Base-by-base conservation (phyloP, 805 yeast species). In the Suhomyces emberorum region DNA sequence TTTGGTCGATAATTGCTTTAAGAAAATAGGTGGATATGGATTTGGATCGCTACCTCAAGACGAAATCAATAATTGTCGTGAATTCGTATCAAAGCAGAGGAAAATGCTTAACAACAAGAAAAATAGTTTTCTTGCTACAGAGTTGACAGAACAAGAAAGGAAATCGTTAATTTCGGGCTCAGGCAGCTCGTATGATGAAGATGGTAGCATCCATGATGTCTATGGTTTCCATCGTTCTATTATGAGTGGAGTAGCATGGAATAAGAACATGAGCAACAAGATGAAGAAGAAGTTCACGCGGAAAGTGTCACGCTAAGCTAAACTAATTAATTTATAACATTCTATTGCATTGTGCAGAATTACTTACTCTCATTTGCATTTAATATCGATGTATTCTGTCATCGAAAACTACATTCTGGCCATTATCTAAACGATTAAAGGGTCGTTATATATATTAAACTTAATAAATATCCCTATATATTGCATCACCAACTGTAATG, bases 41-140 rank as follows among this genome's bases (percentile, higher is more conserved):
- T 79, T 79, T 51, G 88, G 86, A 15, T 81, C 81, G 43, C 60
- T 87, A 15, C 79, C 89, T 2, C 96, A 89, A 52, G 87, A 79
- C 28, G 96, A 91, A 56, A 79, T 91, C 32, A 71, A 76, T 42
- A 75, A 80, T 48, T 83, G 96, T 51, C 72, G 95, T 32, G 76
- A 76, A 48, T 89, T 81, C 57, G 97, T 91, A 10, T 66, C 79
- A 6, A 76, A 77, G 26, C 82, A 78, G 49, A 59, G 95, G 35
- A 58, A 59, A 25, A 64, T 70, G 36, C 28, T 67, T 11, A 50
- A 49, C 28, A 45, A 42, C 24, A 63, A 57, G 32, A 61, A 50
- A 37, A 46, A 41, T n/a, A 43, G 57, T 3, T 49, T 47, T 4
- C 47, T 63, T 23, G 55, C 54, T 4, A 59, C 69, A 1, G 63